Evolutionary conservation across 345 rosid species (phyloP).

Genomic region (Pistacia atlantica): DNA sequence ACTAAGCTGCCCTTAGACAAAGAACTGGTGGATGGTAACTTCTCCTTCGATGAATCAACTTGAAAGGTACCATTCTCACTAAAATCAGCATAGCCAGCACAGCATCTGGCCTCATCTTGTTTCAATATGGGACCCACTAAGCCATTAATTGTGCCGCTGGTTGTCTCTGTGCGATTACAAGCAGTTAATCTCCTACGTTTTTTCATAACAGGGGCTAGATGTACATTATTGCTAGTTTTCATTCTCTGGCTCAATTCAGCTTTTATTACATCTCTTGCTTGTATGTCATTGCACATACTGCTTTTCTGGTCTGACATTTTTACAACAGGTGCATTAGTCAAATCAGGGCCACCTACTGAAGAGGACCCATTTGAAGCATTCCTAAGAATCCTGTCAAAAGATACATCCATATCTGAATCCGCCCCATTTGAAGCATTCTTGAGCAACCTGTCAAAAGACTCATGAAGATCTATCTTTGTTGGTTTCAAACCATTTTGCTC

Average conservation of each 20-base stretch:
- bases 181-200: slow-evolving; percentile 27
- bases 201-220: slow-evolving; percentile 28
- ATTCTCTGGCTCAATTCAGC: slow-evolving; percentile 21
- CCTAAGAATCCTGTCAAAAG: slow-evolving; percentile 23
- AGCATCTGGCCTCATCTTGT: slow-evolving; percentile 25
- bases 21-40: slow-evolving; percentile 29
- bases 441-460: slow-evolving; percentile 13
- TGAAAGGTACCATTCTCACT: slow-evolving; percentile 18
- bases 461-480: slow-evolving; percentile 17
- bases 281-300: slow-evolving; percentile 14
- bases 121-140: slow-evolving; percentile 19
- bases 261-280: slow-evolving; percentile 24
- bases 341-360: slow-evolving; percentile 17
- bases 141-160: slow-evolving; percentile 4
- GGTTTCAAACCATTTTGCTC: slow-evolving; percentile 26
- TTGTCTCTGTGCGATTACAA: slow-evolving; percentile 22
- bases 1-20: slow-evolving; percentile 29
- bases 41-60: slow-evolving; percentile 30
- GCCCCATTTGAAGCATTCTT: slow-evolving; percentile 19
- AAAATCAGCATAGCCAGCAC: slow-evolving; percentile 14
- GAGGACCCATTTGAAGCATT: slow-evolving; percentile 19
- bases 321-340: slow-evolving; percentile 16
- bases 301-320: slow-evolving; percentile 22
- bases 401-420: slow-evolving; percentile 4
- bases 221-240: slow-evolving; percentile 23